Evolutionary conservation across 1,284 basidiomycete genomes (phyloP).

Genomic region (Pascua guehoae): DNA sequence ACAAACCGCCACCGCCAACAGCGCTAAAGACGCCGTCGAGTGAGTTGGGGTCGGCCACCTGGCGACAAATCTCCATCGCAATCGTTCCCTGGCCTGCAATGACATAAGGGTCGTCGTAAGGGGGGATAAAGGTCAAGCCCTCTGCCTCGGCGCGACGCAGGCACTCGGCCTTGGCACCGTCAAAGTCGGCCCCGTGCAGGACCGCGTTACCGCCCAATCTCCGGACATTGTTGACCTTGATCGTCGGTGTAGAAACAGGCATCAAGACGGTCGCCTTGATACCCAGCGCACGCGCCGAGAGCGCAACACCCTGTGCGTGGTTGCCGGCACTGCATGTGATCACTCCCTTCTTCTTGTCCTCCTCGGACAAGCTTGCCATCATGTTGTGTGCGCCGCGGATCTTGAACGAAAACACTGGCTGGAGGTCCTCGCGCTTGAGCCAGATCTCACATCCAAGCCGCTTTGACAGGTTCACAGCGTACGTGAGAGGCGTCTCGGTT

Average conservation of each 20-base stretch:
- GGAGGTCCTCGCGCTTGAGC: slow-evolving; percentile 96
- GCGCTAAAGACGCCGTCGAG: slow-evolving; percentile 86
- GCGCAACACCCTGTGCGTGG: slow-evolving; percentile 96
- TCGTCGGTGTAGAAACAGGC: slow-evolving; percentile 90
- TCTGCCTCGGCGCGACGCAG: slow-evolving; percentile 72
- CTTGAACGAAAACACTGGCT: slow-evolving; percentile 99
- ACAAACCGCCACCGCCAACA: slow-evolving; percentile 89
- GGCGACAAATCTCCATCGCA: slow-evolving; percentile 89
- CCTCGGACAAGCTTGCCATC: slow-evolving; percentile 83
- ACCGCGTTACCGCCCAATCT: slow-evolving; percentile 92
- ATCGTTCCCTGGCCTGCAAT: slow-evolving; percentile 97
- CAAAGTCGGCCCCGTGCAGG: slow-evolving; percentile 88
- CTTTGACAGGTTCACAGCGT: slow-evolving; percentile 78
- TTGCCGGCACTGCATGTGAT: slow-evolving; percentile 98
- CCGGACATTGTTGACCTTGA: slow-evolving; percentile 92
- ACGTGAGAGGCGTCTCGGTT: slow-evolving; percentile 85
- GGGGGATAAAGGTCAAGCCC: slow-evolving; percentile 86
- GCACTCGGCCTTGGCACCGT: slow-evolving; percentile 94
- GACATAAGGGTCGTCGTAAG: slow-evolving; percentile 94
- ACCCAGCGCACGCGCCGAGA: slow-evolving; percentile 78
- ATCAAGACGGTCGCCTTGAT: slow-evolving; percentile 98
- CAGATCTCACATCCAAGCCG: slow-evolving; percentile 85
- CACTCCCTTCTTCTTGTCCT: slow-evolving; percentile 95
- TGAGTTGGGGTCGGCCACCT: slow-evolving; percentile 66
- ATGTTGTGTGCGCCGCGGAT: slow-evolving; percentile 98